Conservation (phyloP, 495 filamentous ascomycete species). For the Aspergillus sclerotiicarbonarius region DNA sequence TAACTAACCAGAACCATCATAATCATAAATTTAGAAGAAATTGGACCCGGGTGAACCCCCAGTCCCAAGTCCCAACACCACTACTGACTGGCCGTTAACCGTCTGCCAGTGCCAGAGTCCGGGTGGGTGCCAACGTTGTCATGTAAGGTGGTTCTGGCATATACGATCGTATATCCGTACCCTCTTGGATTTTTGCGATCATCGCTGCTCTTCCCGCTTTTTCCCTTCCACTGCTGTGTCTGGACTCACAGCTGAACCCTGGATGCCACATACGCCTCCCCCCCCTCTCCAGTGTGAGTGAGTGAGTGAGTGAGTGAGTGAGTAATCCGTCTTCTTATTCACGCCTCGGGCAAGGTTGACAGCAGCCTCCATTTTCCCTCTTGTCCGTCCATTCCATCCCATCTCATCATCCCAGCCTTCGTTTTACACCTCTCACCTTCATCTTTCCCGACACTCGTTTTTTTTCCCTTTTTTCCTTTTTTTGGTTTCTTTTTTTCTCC, state of each 20-base stretch:
- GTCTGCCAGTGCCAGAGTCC: not conserved
- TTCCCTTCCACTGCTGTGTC: not conserved
- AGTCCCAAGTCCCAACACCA: too few relatives aligned
- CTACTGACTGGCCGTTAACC: not conserved
- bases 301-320: not conserved
- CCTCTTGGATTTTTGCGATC: not conserved
- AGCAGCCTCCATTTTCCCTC: slow-evolving; percentile 4
- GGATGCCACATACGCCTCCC: not conserved
- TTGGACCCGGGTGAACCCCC: not conserved
- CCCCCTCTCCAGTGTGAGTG: not conserved
- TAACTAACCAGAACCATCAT: too few relatives aligned
- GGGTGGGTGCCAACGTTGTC: not conserved
- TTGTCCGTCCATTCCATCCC: not conserved
- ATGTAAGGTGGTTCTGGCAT: not conserved
- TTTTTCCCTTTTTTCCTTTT: not conserved
- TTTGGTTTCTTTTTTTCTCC: slow-evolving; percentile 7
- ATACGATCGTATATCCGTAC: too few relatives aligned
- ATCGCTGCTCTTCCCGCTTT: not conserved
- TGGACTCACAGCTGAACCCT: not conserved
- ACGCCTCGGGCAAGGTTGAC: not conserved
- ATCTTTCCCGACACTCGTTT: not conserved
- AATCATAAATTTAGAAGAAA: slow-evolving; percentile 7
- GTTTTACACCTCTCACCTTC: not conserved
- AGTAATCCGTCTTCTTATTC: not conserved
- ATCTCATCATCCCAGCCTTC: not conserved